Evolutionary conservation across 2,329 filamentous ascomycete genomes (phyloP), one percentile per base, ranked within the genome.

Genomic region (Byssochlamys sp.): DNA sequence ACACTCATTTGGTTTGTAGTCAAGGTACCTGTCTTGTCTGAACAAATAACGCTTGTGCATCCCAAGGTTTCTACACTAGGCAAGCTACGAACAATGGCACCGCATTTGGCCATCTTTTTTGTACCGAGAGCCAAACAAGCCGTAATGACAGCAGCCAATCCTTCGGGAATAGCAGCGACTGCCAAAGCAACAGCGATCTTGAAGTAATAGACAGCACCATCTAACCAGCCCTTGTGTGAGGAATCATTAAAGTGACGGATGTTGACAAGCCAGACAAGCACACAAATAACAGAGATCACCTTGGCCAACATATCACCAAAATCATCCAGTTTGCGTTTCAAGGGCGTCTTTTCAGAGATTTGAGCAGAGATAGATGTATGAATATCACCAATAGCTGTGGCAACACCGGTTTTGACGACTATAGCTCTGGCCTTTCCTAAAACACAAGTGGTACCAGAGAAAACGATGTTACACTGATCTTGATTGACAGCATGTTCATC

Each of bases 1-100:
- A 96, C 94, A 70, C 94, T 97, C 94, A 99, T 99, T 76, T 97
- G 91, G 77, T 99, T 99, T 45, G 94, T 99, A 10, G 94, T 99
- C 70, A 99, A 78, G 53, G 94, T 99, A 65, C 94, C 94, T 3
- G 94, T 99, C 81, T 99, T 99, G 80, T 99, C 94, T 3, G 94
- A 99, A 80, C 94, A 99, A 72, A 99, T 96, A 58, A 99, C 91
- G 69, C 94, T 99, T 83, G 94, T 99, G 81, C 94, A 97, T 71
- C 94, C 94, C 55, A 99, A 81, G 11, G 94, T 99, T 77, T 99
- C 94, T 55, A 99, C 94, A 1, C 94, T 97, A 25, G 94, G 94
- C 66, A 99, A 79, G 71, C 91, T 96, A 73, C 94, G 86, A 58
- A 99, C 94, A 45, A 99, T 91, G 7, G 94, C 94, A 69, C 97